Evolutionary conservation across 345 rosid genomes (phyloP).

Genomic region (Trapa bicornis): DNA sequence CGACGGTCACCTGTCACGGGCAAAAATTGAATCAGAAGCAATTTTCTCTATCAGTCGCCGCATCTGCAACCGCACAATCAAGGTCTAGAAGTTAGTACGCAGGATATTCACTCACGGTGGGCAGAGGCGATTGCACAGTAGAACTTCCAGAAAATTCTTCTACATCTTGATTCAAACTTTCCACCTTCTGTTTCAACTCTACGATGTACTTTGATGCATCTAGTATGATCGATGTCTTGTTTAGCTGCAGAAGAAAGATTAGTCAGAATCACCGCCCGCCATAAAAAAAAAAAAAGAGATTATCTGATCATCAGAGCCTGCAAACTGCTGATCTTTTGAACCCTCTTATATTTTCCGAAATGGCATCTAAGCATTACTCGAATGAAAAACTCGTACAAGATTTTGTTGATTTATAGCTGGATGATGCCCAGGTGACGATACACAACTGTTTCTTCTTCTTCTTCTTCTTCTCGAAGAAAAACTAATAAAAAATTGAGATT

Average conservation of each 20-base stretch:
- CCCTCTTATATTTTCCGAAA: background rate
- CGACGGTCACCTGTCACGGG: slow-evolving; percentile 55
- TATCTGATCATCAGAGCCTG: background rate
- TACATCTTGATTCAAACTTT: slow-evolving; percentile 44
- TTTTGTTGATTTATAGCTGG: background rate
- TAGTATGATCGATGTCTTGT: slow-evolving; percentile 45
- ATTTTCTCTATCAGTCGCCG: no score
- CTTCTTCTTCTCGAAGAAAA: background rate
- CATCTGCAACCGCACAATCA: no score
- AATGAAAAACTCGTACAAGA: background rate
- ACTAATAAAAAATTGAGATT: background rate
- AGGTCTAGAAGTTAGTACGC: no score
- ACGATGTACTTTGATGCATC: slow-evolving; percentile 81
- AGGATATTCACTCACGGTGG: slow-evolving; percentile 21
- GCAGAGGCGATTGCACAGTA: slow-evolving; percentile 18
- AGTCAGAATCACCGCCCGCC: no score
- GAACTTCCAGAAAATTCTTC: slow-evolving; percentile 25
- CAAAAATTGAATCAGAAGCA: background rate
- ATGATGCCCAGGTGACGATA: background rate
- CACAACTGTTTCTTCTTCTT: no score
- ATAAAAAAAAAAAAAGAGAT: no score
- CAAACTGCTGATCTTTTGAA: background rate
- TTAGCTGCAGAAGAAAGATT: slow-evolving; percentile 28
- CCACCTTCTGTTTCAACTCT: slow-evolving; percentile 66
- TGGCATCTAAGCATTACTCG: background rate